Evolutionary conservation across 2,329 filamentous ascomycete species (phyloP), one percentile per base, ranked within the genome.

Genomic region (Nigrograna mackinnonii): DNA sequence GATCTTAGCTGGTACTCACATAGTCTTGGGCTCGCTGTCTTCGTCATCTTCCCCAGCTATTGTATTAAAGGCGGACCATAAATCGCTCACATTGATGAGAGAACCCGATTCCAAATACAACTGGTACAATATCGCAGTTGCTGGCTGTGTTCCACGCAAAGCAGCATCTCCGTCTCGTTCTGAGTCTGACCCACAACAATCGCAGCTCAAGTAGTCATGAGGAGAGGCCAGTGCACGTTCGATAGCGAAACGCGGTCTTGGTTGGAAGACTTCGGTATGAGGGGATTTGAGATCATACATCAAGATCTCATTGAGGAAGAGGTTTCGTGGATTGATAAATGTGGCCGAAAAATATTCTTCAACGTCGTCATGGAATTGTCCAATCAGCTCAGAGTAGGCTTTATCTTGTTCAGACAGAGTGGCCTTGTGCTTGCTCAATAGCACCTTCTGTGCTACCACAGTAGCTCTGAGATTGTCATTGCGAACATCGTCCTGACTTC

Each of bases 401-500:
- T 80, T 82, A 68, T 92, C 89, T 52, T 86, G 77, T 33, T 84
- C 78, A 0, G 86, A 87, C 20, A 92, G 76, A 3, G 80, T 75
- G 1, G 87, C 83, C 52, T 85, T 84, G 62, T 91, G 85, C 49
- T 83, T 86, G 68, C 86, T 89, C 30, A 94, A 76, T 58, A 91
- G 85, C 14, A 94, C 87, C 61, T 88, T 87, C 60, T 92, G 87
- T 13, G 87, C 87, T 37, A 92, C 83, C 22, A 92, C 82, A 0
- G 89, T 92, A 1, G 88, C 89, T 33, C 89, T 79, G 30, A 89
- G 70, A 32, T 86, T 83, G 50, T 83, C 84, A 68, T 79, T 76
- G 31, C 86, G 84, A 9, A 86, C 78, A 54, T 85, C 85, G 65
- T 94, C 87, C 62, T 85, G 86, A 69, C 85, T 95, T 48, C 85